Evolutionary conservation across 768 basidiomycete species (phyloP).

Genomic region (Lactifluus volemus): DNA sequence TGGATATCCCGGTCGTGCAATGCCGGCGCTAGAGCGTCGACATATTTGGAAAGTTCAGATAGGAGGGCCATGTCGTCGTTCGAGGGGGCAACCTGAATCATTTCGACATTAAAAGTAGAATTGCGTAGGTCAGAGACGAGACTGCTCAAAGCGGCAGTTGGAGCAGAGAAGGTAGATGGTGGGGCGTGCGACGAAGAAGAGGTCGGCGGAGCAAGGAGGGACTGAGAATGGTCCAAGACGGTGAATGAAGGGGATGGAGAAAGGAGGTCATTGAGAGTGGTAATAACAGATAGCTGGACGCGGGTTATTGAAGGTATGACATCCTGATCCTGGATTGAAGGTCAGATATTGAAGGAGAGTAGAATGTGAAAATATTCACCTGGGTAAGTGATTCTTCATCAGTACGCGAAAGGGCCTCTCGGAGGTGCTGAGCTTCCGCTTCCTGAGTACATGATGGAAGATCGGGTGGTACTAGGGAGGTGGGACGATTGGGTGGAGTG

Average conservation of each 20-base stretch:
- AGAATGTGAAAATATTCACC: not conserved
- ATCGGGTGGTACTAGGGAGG: not conserved
- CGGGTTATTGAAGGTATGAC: slow-evolving; percentile 63
- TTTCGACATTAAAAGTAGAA: slow-evolving; percentile 34
- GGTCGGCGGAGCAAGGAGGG: slow-evolving; percentile 35
- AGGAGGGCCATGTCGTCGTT: slow-evolving; percentile 45
- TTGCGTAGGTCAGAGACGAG: slow-evolving; percentile 55
- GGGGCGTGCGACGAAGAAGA: slow-evolving; percentile 25
- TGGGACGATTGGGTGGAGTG: not conserved
- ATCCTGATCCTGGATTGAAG: slow-evolving; percentile 36
- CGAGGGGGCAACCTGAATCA: slow-evolving; percentile 37
- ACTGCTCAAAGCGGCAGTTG: slow-evolving; percentile 46
- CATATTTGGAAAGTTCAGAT: slow-evolving; percentile 47
- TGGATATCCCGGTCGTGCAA: slow-evolving; percentile 44
- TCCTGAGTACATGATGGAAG: not conserved
- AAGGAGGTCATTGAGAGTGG: slow-evolving; percentile 63
- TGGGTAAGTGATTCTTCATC: not conserved
- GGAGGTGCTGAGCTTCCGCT: not conserved
- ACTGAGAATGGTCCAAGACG: slow-evolving; percentile 51
- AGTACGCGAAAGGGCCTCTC: not conserved
- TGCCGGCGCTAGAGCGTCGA: slow-evolving; percentile 39
- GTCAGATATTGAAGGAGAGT: not conserved
- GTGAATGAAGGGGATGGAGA: slow-evolving; percentile 31
- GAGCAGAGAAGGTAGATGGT: slow-evolving; percentile 23
- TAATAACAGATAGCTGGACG: slow-evolving; percentile 67